Conservation (phyloP, 108 stramenopile genomes). For the Schizochytrium sp. region DNA sequence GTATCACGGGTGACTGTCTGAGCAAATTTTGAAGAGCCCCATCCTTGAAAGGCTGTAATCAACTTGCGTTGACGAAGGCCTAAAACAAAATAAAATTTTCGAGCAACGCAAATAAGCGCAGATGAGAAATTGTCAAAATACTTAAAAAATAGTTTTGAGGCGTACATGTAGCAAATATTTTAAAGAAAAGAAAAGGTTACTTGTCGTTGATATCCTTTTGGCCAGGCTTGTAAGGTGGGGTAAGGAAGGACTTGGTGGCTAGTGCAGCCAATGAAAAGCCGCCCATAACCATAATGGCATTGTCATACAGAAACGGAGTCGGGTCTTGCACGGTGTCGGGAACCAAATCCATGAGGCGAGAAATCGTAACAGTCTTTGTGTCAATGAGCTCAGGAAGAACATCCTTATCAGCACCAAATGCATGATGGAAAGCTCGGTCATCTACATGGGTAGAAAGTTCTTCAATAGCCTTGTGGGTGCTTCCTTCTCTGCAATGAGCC, state of each 20-base stretch:
- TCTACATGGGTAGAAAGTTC: conserved; percentile 78
- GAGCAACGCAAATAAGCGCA: too few species aligned
- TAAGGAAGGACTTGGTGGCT: conserved; percentile 74
- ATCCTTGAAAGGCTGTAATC: too few species aligned
- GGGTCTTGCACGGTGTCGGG: conserved; percentile 83
- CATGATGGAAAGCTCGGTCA: conserved; percentile 74
- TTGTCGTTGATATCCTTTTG: too few species aligned
- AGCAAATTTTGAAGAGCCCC: too few species aligned
- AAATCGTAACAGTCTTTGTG: conserved; percentile 84
- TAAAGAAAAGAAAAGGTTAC: too few species aligned
- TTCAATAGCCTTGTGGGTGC: conserved; percentile 71
- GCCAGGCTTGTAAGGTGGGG: conserved; percentile 68
- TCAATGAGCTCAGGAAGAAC: conserved; percentile 78
- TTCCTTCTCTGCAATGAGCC: conserved; percentile 25
- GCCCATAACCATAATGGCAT: conserved; percentile 81
- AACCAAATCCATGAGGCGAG: conserved; percentile 78
- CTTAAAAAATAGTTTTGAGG: too few species aligned
- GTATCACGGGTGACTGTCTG: too few species aligned
- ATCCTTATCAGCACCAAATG: conserved; percentile 77
- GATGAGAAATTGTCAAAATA: too few species aligned
- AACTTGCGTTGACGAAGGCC: too few species aligned
- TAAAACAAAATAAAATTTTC: too few species aligned
- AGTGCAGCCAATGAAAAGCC: conserved; percentile 78
- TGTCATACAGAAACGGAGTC: conserved; percentile 84
- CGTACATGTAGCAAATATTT: too few species aligned